Evolutionary conservation across 2,329 filamentous ascomycete species (phyloP), one percentile per base, ranked within the genome.

Genomic region (Aspergillus pseudonomiae): DNA sequence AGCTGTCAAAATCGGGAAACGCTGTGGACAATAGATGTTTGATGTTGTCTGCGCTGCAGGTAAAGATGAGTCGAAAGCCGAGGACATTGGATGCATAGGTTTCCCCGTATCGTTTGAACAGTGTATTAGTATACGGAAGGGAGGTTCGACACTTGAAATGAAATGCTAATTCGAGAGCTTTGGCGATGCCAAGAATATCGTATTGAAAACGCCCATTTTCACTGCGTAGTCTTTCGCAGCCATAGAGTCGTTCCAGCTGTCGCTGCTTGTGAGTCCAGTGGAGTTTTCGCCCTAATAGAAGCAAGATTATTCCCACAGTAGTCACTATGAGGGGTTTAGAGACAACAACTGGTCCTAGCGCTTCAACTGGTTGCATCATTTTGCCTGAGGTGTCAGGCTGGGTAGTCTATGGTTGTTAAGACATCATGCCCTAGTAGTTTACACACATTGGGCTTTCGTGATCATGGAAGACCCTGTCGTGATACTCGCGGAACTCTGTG

Each of bases 1-100:
- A 63, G 12, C 60, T 63, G 48, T 67, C 65, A 9, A 61, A 67
- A 32, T 66, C 60, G 32, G 26, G 21, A 36, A 66, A 66, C 10
- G 34, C 53, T 10, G 52, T 61, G 26, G 57, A 65, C 3, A 65
- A 34, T 4, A 66, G 32, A 24, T 63, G 65, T 24, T 62, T 64
- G 14, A 55, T 66, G 24, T 66, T 66, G 0, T 36, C 28, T 9
- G 63, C 45, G 39, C 43, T 56, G 50, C 63, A 63, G 43, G 65
- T 66, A n/a, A 66, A 65, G 41, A 60, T 54, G 16, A 66, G 41
- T 10, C 63, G 65, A 39, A 50, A 46, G 11, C 43, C 34, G 9
- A 66, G 26, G 12, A 66, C 41, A 50, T 62, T 53, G 24, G 65
- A 66, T 10, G 30, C 43, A 39, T 66, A 66, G 0, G 65, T 66